Evolutionary conservation across 768 basidiomycete genomes (phyloP).

Genomic region (Suillus discolor): DNA sequence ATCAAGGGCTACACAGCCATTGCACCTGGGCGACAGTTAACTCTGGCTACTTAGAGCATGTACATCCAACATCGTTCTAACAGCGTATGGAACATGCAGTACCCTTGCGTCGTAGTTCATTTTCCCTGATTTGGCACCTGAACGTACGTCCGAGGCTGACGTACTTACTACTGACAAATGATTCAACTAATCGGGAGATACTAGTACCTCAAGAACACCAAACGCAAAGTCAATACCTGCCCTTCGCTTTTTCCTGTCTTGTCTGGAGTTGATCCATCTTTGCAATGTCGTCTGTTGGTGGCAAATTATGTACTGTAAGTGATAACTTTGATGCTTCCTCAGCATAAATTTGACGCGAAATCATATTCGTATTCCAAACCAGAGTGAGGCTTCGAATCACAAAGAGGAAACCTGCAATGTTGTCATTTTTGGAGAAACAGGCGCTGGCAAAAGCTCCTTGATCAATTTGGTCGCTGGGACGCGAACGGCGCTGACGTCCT

Average conservation of each 20-base stretch:
- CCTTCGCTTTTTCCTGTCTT: not conserved
- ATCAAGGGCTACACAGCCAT: not conserved
- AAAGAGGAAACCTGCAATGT: conserved; percentile 16
- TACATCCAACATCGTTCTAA: not conserved
- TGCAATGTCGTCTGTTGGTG: not conserved
- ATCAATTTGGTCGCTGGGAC: conserved; percentile 31
- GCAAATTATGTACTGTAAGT: not conserved
- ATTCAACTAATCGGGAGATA: not conserved
- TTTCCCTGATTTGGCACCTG: not conserved
- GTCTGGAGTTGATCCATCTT: not conserved
- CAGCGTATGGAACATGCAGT: not conserved
- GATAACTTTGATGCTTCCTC: not conserved
- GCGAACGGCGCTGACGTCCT: conserved; percentile 30
- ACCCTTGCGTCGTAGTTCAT: not conserved
- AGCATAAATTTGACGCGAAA: not conserved
- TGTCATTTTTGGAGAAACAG: conserved; percentile 35
- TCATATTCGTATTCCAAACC: not conserved
- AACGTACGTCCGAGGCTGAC: too few species aligned
- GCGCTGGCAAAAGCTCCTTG: conserved; percentile 33
- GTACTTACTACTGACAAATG: too few species aligned
- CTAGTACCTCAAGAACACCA: not conserved
- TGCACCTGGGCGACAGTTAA: not conserved
- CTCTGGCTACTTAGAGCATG: not conserved
- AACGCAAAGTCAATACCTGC: not conserved
- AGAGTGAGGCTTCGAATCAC: not conserved